Base-by-base conservation (phyloP, 2,329 filamentous ascomycete species). In the Talaromyces piceae region DNA sequence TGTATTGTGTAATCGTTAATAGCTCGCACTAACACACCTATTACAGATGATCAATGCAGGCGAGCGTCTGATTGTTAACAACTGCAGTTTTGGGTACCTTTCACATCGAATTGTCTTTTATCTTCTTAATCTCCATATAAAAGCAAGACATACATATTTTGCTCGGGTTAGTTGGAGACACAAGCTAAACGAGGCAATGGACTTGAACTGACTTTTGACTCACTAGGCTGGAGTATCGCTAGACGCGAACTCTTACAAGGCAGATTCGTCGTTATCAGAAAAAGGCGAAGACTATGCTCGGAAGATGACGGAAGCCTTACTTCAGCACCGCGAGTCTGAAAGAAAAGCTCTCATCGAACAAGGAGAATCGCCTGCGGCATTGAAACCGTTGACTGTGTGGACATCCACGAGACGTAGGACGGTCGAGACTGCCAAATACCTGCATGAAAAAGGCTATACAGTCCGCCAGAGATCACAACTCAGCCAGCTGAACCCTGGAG, bases 71-170 rank as follows among this genome's bases (percentile, higher is more conserved):
- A 86, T 91, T 61, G 91, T 97, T 70, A 98, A 98, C 73, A 96
- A 97, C 59, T 88, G 93, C 66, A 91, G 86, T 64, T 97, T 98
- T 68, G 91, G 91, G 61, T 98, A 98, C 65, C 79, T 98, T 27
- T 95, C 91, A 0, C 91, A 98, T 67, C 84, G 93, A 54, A 98
- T 98, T 58, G 91, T 98, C 50, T 98, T 98, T 71, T 98, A 97
- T 69, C 82, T 98, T 44, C 88, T 95, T 64, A 98, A 98, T 63
- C 77, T 97, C 22, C 93, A 98, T 69, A 96, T 96, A 76, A 97
- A 98, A 69, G 87, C 87, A 45, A 83, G 91, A 51, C 88, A 88
- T 56, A 97, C 90, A 5, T 97, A 94, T 70, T 97, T 97, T 67
- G 91, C 85, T 45, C 82, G 91, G 56, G 85, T 74, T 60, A 54